Evolutionary conservation across 108 stramenopile species (phyloP).

Genomic region (Pseudonitzschia delicatissima): DNA sequence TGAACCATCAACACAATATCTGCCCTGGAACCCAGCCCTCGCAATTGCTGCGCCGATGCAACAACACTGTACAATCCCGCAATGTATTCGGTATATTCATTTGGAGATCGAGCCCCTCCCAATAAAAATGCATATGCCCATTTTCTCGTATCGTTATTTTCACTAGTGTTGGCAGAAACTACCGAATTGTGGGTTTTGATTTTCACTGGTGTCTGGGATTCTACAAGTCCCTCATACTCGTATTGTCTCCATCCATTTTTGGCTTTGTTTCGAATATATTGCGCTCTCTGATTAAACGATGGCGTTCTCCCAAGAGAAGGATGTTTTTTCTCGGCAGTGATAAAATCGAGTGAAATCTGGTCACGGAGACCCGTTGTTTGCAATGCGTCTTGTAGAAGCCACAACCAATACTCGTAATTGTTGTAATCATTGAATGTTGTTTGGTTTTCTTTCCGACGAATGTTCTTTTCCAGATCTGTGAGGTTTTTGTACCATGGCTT

Average conservation of each 20-base stretch:
- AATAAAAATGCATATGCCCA: constrained; percentile 45
- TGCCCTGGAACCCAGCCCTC: constrained; percentile 31
- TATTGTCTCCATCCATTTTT: constrained; percentile 12
- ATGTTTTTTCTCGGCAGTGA: neutral
- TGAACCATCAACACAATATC: constrained; percentile 52
- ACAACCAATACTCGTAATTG: constrained; percentile 2
- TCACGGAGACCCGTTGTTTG: neutral
- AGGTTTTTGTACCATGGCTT: constrained; percentile 43
- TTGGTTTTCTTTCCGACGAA: neutral
- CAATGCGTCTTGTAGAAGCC: constrained; percentile 7
- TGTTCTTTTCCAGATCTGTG: neutral
- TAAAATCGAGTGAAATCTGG: neutral
- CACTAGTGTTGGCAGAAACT: too few relatives aligned
- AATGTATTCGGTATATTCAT: constrained; percentile 8
- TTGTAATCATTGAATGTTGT: neutral
- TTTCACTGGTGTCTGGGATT: neutral
- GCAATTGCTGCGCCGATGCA: constrained; percentile 33
- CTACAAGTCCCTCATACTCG: constrained; percentile 6
- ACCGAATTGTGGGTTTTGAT: too few relatives aligned
- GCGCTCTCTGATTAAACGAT: neutral
- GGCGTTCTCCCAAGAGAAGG: neutral
- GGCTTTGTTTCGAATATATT: constrained; percentile 3
- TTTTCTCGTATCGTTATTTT: neutral
- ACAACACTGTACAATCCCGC: constrained; percentile 45
- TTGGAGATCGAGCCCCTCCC: constrained; percentile 21